Evolutionary conservation across 768 basidiomycete genomes (phyloP).

Genomic region (Pleurotus salmoneostramineus): DNA sequence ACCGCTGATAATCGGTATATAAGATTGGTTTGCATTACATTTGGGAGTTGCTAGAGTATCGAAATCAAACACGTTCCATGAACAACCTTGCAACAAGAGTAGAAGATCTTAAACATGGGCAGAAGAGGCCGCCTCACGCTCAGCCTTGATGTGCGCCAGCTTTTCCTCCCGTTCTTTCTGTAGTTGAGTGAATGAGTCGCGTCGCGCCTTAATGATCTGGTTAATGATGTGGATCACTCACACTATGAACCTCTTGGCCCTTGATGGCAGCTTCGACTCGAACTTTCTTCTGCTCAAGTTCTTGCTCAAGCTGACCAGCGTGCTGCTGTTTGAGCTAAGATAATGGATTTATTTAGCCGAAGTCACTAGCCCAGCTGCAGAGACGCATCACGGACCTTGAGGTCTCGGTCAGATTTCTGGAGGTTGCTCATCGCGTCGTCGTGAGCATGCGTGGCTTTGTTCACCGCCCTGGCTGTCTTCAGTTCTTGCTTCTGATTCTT

Average conservation of each 20-base stretch:
- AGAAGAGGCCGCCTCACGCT: neutral
- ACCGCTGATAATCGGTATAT: too few species aligned
- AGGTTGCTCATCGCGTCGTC: neutral
- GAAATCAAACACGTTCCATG: too few species aligned
- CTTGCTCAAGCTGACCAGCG: neutral
- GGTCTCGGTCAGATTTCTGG: neutral
- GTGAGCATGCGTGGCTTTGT: slow-evolving; percentile 1
- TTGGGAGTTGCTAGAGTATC: too few species aligned
- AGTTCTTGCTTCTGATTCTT: slow-evolving; percentile 3
- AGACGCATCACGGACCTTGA: neutral
- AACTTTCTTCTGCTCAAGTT: neutral
- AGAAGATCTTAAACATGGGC: neutral
- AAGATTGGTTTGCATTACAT: too few species aligned
- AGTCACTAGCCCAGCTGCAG: neutral
- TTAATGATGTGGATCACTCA: neutral
- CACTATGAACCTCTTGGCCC: slow-evolving; percentile 1
- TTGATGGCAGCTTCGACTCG: slow-evolving; percentile 4
- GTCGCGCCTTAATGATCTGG: too few species aligned
- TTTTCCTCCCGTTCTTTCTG: slow-evolving; percentile 4
- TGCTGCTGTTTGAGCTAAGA: slow-evolving; percentile 1
- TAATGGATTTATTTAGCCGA: neutral
- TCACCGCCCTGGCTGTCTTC: slow-evolving; percentile 2
- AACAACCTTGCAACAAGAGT: too few species aligned
- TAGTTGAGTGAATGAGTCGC: too few species aligned
- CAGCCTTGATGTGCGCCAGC: neutral